These are phyloP conservation scores for Beauveria pseudobassiana DNA, from an alignment of 2,329 filamentous ascomycete genomes.

Conservation along the genomic window DNA sequence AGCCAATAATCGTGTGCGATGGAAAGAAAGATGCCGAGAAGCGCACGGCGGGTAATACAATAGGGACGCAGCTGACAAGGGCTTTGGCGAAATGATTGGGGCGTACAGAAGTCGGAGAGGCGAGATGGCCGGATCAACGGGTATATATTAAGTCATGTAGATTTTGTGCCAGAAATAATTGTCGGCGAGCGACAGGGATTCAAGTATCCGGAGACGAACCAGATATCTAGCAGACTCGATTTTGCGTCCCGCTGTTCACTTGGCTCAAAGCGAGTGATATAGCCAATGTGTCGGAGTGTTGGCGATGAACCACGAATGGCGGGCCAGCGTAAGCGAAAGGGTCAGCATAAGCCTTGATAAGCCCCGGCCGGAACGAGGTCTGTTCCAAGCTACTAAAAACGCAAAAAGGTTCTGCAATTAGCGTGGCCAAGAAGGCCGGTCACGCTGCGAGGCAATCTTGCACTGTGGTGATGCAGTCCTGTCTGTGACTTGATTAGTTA, in stretches of 20 bases:
- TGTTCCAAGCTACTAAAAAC: not conserved
- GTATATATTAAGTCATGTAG: not conserved
- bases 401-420: not conserved
- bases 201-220: not conserved
- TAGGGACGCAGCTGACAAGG: constrained; percentile 2
- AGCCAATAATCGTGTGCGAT: constrained; percentile 2
- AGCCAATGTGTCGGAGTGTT: not conserved
- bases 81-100: constrained; percentile 9
- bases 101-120: constrained; percentile 5
- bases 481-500: not conserved
- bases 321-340: constrained; percentile 5
- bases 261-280: not conserved
- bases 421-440: not conserved
- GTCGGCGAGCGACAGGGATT: not conserved
- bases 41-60: constrained; percentile 1
- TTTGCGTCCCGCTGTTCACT: not conserved
- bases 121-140: not conserved
- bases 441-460: not conserved
- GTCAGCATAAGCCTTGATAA: constrained; percentile 10
- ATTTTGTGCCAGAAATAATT: not conserved
- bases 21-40: not conserved
- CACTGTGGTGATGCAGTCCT: not conserved
- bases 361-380: not conserved
- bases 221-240: not conserved
- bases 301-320: constrained; percentile 1